phyloP scores from a whole-genome alignment of 208 protist species.

The Acanthamoeba triangularis region DNA sequence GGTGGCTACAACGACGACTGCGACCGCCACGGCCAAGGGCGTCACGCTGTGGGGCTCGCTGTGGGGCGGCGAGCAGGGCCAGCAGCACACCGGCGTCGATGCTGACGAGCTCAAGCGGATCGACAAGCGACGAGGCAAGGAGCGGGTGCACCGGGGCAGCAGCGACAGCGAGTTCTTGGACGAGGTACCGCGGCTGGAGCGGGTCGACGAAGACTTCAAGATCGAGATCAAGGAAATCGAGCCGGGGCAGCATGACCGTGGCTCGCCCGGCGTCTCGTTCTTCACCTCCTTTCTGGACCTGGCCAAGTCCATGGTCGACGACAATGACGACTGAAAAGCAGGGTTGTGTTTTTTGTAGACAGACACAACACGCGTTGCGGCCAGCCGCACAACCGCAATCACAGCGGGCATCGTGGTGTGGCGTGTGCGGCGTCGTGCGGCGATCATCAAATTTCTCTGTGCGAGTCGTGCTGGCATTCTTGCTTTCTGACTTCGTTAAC shows the following conservation, averaged over 20 bases:
- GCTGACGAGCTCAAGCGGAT: not conserved
- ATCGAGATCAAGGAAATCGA: constrained; percentile 53
- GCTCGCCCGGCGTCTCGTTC: not conserved
- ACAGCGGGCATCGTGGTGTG: too few species aligned
- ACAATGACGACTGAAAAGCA: not conserved
- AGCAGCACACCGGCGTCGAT: not conserved
- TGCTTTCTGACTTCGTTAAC: too few species aligned
- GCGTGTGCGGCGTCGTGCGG: too few species aligned
- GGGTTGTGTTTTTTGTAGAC: too few species aligned
- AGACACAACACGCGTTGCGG: too few species aligned
- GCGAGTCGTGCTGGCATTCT: too few species aligned
- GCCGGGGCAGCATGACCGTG: not conserved
- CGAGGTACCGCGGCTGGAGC: not conserved
- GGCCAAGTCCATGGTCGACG: constrained; percentile 13
- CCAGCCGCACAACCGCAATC: too few species aligned
- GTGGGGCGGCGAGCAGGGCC: constrained; percentile 6
- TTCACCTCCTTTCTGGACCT: constrained; percentile 16
- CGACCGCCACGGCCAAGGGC: not conserved
- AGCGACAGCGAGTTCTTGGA: not conserved
- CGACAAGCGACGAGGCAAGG: constrained; percentile 26
- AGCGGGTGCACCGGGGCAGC: constrained; percentile 5
- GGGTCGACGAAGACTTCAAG: not conserved
- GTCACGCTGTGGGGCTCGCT: constrained; percentile 46
- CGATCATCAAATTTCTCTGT: too few species aligned
- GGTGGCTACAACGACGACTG: too few species aligned